Conservation (phyloP, 371 early-diverging fungal species). For the Mortierella sp. region DNA sequence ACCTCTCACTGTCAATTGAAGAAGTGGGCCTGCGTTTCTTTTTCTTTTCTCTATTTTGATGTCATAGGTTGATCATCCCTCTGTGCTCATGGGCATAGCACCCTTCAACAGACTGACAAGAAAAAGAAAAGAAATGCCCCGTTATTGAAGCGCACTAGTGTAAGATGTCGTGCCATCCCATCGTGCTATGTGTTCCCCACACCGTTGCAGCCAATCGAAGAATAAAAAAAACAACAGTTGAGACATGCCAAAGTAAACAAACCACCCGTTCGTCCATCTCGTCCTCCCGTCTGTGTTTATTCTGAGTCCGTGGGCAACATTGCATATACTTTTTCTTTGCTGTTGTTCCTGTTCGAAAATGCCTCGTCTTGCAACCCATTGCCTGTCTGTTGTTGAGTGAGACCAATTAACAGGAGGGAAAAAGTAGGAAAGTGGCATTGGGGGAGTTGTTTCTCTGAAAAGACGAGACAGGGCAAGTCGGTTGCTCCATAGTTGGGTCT, state of each 20-base stretch:
- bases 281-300: background rate
- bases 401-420: no score
- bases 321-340: background rate
- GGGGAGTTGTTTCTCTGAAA: no score
- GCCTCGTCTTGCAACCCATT: background rate
- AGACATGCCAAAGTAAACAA: constrained; percentile 12
- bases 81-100: background rate
- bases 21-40: background rate
- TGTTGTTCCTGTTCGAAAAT: background rate
- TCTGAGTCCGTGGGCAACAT: constrained; percentile 29
- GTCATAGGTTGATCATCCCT: background rate
- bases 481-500: no score
- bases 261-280: constrained; percentile 1
- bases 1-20: no score
- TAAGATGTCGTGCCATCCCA: background rate
- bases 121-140: background rate
- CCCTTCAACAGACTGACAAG: no score
- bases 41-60: background rate
- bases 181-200: constrained; percentile 16
- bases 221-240: background rate
- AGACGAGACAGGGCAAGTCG: no score
- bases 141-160: background rate
- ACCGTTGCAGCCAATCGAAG: constrained; percentile 23
- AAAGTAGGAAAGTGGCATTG: no score
- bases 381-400: background rate